These are phyloP conservation scores for Harringtonia aguacate DNA, from an alignment of 2,329 filamentous ascomycete genomes.

Conservation along the genomic window DNA sequence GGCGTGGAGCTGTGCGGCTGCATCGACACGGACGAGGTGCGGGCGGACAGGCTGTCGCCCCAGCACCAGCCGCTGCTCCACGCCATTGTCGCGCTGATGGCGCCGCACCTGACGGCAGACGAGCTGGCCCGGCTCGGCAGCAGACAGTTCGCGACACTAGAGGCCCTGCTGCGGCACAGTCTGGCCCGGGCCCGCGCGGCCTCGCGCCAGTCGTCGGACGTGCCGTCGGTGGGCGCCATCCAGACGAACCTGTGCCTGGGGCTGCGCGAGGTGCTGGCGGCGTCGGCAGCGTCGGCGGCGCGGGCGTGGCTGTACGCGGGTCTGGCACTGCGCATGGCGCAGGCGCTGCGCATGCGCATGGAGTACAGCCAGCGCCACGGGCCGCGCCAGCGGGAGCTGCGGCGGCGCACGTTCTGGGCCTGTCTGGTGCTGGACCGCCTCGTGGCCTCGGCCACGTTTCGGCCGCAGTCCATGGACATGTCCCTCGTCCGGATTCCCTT, in stretches of 20 bases:
- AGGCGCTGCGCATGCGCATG: background rate
- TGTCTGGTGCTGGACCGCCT: constrained; percentile 7
- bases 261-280: background rate
- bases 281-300: background rate
- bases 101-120: background rate
- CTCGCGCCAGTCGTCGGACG: background rate
- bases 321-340: background rate
- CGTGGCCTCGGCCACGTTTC: background rate
- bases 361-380: background rate
- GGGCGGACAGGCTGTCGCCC: too few relatives aligned
- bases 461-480: background rate
- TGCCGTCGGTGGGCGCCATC: background rate
- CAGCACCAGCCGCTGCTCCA: background rate
- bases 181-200: background rate
- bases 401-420: constrained; percentile 3
- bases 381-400: background rate
- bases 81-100: background rate
- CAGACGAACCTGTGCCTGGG: background rate
- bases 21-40: background rate
- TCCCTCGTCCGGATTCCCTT: background rate
- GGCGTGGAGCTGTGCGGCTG: constrained; percentile 2
- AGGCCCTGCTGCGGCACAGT: background rate
- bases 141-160: background rate
- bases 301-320: constrained; percentile 4
- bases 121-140: background rate